phyloP scores from a whole-genome alignment of 2,329 filamentous ascomycete genomes.

The Diaporthe ampelina region DNA sequence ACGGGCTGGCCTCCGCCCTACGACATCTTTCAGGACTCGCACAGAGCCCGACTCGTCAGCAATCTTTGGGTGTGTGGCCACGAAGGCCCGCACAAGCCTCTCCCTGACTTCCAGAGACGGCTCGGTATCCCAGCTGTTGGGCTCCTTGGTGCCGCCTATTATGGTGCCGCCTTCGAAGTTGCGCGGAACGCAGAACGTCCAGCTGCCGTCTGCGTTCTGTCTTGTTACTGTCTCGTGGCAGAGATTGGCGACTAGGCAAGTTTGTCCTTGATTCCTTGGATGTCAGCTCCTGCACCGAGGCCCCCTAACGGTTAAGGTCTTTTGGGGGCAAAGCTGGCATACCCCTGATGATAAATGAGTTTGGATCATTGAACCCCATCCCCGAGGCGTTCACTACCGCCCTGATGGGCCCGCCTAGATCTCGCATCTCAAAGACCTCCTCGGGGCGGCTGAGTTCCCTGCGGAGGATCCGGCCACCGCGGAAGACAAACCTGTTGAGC shows the following conservation, averaged over 20 bases:
- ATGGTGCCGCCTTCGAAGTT: slow-evolving; percentile 74
- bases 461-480: slow-evolving; percentile 53
- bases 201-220: slow-evolving; percentile 73
- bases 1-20: slow-evolving; percentile 49
- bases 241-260: slow-evolving; percentile 58
- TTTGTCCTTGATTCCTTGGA: slow-evolving; percentile 56
- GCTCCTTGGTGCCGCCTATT: slow-evolving; percentile 76
- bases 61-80: slow-evolving; percentile 53
- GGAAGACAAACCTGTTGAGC: slow-evolving; percentile 56
- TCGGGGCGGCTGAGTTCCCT: slow-evolving; percentile 53
- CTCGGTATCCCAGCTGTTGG: slow-evolving; percentile 66
- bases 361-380: slow-evolving; percentile 57
- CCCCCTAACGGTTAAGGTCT: fast-evolving
- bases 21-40: slow-evolving; percentile 48
- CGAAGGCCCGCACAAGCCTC: slow-evolving; percentile 58
- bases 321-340: slow-evolving; percentile 20
- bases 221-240: slow-evolving; percentile 65
- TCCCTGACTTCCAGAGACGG: slow-evolving; percentile 62
- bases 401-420: slow-evolving; percentile 46
- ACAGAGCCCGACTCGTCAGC: slow-evolving; percentile 45
- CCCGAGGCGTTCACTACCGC: slow-evolving; percentile 63
- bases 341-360: slow-evolving; percentile 60
- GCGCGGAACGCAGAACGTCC: slow-evolving; percentile 74
- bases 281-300: slow-evolving; percentile 9
- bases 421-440: slow-evolving; percentile 55